phyloP scores from a whole-genome alignment of 2,329 filamentous ascomycete genomes.

The Sporothrix brasiliensis region DNA sequence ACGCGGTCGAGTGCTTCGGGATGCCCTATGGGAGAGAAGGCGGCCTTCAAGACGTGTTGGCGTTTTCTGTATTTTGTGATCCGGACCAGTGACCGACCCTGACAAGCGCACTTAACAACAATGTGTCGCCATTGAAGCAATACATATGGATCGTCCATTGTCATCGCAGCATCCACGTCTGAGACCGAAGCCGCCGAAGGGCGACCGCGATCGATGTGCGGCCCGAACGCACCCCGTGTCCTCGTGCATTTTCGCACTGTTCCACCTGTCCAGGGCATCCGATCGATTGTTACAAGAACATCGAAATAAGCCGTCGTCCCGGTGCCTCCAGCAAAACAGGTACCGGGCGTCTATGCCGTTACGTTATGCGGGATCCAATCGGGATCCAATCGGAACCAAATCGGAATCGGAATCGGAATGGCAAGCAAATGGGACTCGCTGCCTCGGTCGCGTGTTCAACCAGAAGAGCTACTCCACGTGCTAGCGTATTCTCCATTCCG shows the following conservation, averaged over 20 bases:
- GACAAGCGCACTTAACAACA: not conserved
- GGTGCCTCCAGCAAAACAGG: too few species aligned
- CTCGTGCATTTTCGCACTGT: too few species aligned
- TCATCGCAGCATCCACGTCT: not conserved
- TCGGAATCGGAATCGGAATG: conserved; percentile 19
- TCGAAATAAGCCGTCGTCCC: too few species aligned
- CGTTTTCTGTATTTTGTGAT: not conserved
- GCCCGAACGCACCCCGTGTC: not conserved
- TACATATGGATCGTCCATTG: too few species aligned
- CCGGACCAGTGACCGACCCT: too few species aligned
- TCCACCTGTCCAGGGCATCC: too few species aligned
- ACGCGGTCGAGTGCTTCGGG: not conserved
- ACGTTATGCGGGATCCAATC: too few species aligned
- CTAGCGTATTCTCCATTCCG: not conserved
- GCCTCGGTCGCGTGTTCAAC: not conserved
- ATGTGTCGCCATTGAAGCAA: not conserved
- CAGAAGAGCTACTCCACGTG: too few species aligned
- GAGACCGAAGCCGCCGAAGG: not conserved
- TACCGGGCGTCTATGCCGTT: conserved; percentile 1
- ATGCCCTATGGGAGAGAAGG: not conserved
- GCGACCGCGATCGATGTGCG: not conserved
- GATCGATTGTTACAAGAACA: too few species aligned
- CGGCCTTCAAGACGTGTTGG: not conserved
- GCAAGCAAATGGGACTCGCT: not conserved
- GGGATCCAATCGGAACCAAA: not conserved